Evolutionary conservation across 352 stramenopile species (phyloP).

Genomic region (Globisporangium middletonii): DNA sequence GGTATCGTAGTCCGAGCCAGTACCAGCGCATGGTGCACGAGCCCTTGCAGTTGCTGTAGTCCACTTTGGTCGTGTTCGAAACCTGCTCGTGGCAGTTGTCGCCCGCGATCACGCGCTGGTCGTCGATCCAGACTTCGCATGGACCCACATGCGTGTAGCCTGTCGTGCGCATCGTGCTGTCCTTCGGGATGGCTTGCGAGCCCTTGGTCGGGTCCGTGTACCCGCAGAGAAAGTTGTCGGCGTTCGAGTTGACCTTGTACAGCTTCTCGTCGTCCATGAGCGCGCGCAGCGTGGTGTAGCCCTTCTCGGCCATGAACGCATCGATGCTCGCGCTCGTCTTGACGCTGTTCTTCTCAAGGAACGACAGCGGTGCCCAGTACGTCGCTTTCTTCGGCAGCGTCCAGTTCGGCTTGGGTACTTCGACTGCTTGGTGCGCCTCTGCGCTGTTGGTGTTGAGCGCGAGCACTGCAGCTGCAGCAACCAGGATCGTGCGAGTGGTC

Average conservation of each 20-base stretch:
- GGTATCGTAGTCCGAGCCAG: conserved; percentile 49
- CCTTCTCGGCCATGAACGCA: conserved; percentile 13
- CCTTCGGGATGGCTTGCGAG: conserved; percentile 12
- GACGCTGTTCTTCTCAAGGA: conserved; percentile 25
- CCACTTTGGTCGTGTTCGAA: conserved; percentile 19
- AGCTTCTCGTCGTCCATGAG: conserved; percentile 17
- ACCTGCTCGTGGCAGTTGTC: conserved; percentile 37
- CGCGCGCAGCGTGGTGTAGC: conserved; percentile 14
- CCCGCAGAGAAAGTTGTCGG: conserved; percentile 14
- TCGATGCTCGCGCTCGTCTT: conserved; percentile 14
- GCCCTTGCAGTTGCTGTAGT: conserved; percentile 45
- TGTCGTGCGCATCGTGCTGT: conserved; percentile 30
- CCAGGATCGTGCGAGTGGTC: background rate
- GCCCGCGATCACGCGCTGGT: conserved; percentile 29
- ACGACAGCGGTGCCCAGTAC: conserved; percentile 19
- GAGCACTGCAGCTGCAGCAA: background rate
- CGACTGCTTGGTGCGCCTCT: conserved; percentile 10
- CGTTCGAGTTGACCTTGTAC: conserved; percentile 16
- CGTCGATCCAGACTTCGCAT: conserved; percentile 53
- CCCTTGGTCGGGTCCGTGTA: conserved; percentile 11
- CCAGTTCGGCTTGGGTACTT: conserved; percentile 13
- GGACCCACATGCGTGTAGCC: conserved; percentile 55
- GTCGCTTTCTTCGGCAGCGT: conserved; percentile 14
- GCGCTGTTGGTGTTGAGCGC: conserved; percentile 1
- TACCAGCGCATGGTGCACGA: conserved; percentile 43